Percentiles rank a stretch among this genome's conserved stretches.
Evolutionary conservation across 2,329 filamentous ascomycete species (phyloP).

Genomic region (Cryphonectria japonica): DNA sequence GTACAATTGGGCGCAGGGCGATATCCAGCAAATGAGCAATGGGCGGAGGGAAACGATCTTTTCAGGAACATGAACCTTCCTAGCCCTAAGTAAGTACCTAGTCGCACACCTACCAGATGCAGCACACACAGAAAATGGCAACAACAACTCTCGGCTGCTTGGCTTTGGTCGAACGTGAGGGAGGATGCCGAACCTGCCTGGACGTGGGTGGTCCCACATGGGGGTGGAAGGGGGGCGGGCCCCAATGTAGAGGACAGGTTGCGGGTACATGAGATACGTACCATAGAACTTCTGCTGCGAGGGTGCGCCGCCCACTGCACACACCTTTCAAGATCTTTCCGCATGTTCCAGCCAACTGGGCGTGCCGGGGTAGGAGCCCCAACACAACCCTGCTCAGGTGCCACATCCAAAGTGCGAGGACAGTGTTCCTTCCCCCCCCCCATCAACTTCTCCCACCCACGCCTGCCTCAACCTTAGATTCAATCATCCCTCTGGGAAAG

Average conservation of each 20-base stretch:
- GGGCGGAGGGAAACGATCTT: constrained; percentile 4
- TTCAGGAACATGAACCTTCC: background rate
- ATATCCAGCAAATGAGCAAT: constrained; percentile 6
- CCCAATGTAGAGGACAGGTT: constrained; percentile 18
- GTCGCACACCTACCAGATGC: constrained; percentile 18
- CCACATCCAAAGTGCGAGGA: background rate
- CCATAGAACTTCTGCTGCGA: background rate
- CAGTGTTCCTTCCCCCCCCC: background rate
- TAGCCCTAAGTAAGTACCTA: background rate
- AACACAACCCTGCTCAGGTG: constrained; percentile 4
- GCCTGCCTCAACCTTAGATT: background rate
- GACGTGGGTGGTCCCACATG: constrained; percentile 10
- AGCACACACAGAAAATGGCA: constrained; percentile 19
- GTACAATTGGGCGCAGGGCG: constrained; percentile 1
- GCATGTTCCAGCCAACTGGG: constrained; percentile 25
- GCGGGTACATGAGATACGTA: constrained; percentile 16
- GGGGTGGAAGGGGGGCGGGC: background rate
- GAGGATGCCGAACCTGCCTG: constrained; percentile 29
- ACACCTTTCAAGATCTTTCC: constrained; percentile 21
- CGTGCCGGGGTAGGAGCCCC: background rate
- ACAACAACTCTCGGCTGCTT: constrained; percentile 4
- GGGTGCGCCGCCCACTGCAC: constrained; percentile 11
- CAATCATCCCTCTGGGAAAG: background rate
- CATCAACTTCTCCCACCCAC: background rate
- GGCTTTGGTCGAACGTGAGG: constrained; percentile 21